These are phyloP conservation scores for Eragrostis nindensis DNA, from an alignment of 176 grass and related monocot genomes.

Conservation along the genomic window DNA sequence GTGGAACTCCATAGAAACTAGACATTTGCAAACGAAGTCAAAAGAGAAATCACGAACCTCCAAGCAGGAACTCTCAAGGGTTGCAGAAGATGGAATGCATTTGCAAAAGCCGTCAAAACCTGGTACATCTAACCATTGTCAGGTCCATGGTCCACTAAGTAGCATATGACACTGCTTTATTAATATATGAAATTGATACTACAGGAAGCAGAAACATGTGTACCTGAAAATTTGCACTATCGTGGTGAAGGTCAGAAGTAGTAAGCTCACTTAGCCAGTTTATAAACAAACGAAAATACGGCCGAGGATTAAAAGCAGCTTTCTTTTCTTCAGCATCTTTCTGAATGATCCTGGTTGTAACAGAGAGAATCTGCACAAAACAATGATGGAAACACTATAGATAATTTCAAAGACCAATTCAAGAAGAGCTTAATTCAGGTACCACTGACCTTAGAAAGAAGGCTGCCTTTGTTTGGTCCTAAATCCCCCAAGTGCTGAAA, in stretches of 20 bases:
- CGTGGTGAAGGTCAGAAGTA: slow-evolving; percentile 66
- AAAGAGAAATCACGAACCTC: slow-evolving; percentile 50
- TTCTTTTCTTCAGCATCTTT: slow-evolving; percentile 98
- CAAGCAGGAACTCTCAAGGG: slow-evolving; percentile 59
- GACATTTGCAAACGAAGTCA: neutral
- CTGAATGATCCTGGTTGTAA: slow-evolving; percentile 70
- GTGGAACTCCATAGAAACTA: neutral
- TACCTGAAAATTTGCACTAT: slow-evolving; percentile 85
- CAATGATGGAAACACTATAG: slow-evolving; percentile 28
- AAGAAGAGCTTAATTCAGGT: neutral
- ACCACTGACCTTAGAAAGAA: slow-evolving; percentile 74
- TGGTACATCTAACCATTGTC: slow-evolving; percentile 31
- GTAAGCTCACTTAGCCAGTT: slow-evolving; percentile 90
- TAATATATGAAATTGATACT: slow-evolving; percentile 15
- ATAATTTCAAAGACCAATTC: slow-evolving; percentile 1
- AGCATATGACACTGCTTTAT: neutral
- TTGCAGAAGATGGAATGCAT: slow-evolving; percentile 49
- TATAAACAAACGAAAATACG: slow-evolving; percentile 87
- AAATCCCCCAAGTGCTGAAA: slow-evolving; percentile 70
- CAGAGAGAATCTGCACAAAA: slow-evolving; percentile 70
- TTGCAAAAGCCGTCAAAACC: slow-evolving; percentile 58
- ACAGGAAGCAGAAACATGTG: slow-evolving; percentile 6
- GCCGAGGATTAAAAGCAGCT: slow-evolving; percentile 76
- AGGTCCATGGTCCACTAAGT: neutral
- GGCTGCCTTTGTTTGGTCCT: slow-evolving; percentile 69